These are phyloP conservation scores for Tribonema minus DNA, from an alignment of 108 stramenopile genomes.

Conservation along the genomic window DNA sequence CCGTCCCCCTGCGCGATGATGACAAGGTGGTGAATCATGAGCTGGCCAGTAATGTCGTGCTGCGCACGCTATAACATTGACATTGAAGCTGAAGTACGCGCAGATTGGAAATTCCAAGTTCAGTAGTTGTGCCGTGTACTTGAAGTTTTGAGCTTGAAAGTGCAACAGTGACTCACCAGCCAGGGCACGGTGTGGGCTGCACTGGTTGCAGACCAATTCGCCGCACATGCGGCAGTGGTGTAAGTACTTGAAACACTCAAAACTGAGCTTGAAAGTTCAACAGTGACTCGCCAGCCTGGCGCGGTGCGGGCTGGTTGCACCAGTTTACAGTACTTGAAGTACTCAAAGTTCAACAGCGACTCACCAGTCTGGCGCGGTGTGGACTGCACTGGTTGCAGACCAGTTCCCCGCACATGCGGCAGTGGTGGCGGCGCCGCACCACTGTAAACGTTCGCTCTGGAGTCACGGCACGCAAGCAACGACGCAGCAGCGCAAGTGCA, in stretches of 20 bases:
- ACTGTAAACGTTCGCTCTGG: constrained; percentile 24
- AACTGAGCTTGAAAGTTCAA: not conserved
- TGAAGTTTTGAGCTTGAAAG: too few relatives aligned
- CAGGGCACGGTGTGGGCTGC: not conserved
- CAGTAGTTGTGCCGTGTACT: too few relatives aligned
- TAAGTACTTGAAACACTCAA: not conserved
- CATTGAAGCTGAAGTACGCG: too few relatives aligned
- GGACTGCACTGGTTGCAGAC: constrained; percentile 29
- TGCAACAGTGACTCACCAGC: not conserved
- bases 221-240: not conserved
- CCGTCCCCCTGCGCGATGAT: not conserved
- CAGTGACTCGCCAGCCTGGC: not conserved
- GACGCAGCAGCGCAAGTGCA: too few relatives aligned
- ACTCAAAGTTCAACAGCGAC: not conserved
- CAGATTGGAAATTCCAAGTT: too few relatives aligned
- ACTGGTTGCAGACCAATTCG: not conserved
- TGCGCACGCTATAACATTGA: too few relatives aligned
- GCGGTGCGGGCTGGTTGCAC: not conserved
- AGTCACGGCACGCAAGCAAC: too few relatives aligned
- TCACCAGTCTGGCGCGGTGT: constrained; percentile 11
- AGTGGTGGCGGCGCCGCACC: constrained; percentile 12
- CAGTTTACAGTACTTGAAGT: not conserved
- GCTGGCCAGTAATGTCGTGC: too few relatives aligned
- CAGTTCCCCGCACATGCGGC: constrained; percentile 35
- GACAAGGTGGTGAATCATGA: too few relatives aligned